A percentile compares a stretch with the other conserved stretches of the same genome.
phyloP scores from a whole-genome alignment of 371 early-diverging fungal genomes.

The Ecytonucleospora hepatopenaei region DNA sequence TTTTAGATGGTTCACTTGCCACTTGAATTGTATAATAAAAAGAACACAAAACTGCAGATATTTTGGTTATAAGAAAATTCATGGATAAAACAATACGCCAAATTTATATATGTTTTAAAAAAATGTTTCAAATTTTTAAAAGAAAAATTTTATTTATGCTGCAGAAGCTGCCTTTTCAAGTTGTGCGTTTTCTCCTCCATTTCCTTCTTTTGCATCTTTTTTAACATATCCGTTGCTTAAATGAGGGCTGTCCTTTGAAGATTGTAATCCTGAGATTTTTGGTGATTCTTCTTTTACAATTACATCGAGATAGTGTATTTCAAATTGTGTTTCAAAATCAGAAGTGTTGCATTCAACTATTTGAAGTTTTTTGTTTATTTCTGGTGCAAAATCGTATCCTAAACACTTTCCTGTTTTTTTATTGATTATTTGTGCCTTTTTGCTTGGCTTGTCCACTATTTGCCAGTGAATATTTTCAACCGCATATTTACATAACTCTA shows the following conservation, averaged over 20 bases:
- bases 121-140: too few species aligned
- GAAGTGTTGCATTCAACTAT: not conserved
- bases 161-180: too few species aligned
- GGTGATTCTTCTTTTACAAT: not conserved
- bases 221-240: too few species aligned
- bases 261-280: too few species aligned
- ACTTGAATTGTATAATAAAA: not conserved
- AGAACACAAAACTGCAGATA: not conserved
- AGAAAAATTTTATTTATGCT: too few species aligned
- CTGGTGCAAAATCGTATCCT: not conserved
- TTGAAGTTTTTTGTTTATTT: not conserved
- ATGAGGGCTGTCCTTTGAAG: too few species aligned
- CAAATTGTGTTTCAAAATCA: not conserved
- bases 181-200: too few species aligned
- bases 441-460: not conserved
- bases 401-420: not conserved
- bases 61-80: not conserved
- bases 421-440: not conserved
- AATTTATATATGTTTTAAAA: too few species aligned
- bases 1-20: not conserved
- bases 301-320: not conserved
- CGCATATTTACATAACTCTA: not conserved
- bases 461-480: not conserved
- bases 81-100: too few species aligned
- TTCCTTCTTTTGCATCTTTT: too few species aligned